phyloP scores from a whole-genome alignment of 805 yeast species.

The Saccharomycopsis fodiens region DNA sequence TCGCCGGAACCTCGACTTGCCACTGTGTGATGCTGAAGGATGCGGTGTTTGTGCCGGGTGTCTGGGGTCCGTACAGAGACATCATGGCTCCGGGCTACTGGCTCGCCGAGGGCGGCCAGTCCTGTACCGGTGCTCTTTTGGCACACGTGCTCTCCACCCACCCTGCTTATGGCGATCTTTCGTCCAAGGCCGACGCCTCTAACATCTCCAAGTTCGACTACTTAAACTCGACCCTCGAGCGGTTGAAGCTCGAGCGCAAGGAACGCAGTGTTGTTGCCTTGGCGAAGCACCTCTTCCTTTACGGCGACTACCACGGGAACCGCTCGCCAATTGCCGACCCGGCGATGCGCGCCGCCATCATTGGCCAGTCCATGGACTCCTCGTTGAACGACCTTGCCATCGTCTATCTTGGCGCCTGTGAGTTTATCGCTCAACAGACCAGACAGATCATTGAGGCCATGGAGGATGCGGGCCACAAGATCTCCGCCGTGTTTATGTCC shows the following conservation, averaged over 20 bases:
- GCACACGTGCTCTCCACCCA: conserved; percentile 84
- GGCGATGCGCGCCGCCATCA: conserved; percentile 81
- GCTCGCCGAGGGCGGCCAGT: conserved; percentile 99
- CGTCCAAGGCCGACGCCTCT: conserved; percentile 57
- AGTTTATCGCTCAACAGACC: conserved; percentile 95
- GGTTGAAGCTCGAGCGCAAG: conserved; percentile 46
- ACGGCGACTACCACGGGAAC: conserved; percentile 96
- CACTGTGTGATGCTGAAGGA: conserved; percentile 82
- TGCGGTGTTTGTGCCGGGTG: conserved; percentile 88
- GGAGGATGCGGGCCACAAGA: conserved; percentile 70
- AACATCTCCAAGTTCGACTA: conserved; percentile 74
- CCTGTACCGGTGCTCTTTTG: conserved; percentile 90
- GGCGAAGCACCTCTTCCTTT: conserved; percentile 81
- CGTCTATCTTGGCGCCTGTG: conserved; percentile 88
- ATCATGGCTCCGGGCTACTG: conserved; percentile 85
- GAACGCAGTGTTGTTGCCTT: conserved; percentile 70
- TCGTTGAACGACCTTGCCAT: conserved; percentile 77
- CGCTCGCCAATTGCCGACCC: conserved; percentile 98
- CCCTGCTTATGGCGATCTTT: conserved; percentile 75
- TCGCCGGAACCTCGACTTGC: conserved; percentile 97
- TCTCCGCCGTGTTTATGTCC: conserved; percentile 74
- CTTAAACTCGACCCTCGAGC: conserved; percentile 68
- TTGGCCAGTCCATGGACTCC: conserved; percentile 88
- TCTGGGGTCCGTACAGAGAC: conserved; percentile 98
- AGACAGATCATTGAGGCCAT: conserved; percentile 87